phyloP scores from a whole-genome alignment of 73 alveolate genomes.

The Paramecium sonneborni region DNA sequence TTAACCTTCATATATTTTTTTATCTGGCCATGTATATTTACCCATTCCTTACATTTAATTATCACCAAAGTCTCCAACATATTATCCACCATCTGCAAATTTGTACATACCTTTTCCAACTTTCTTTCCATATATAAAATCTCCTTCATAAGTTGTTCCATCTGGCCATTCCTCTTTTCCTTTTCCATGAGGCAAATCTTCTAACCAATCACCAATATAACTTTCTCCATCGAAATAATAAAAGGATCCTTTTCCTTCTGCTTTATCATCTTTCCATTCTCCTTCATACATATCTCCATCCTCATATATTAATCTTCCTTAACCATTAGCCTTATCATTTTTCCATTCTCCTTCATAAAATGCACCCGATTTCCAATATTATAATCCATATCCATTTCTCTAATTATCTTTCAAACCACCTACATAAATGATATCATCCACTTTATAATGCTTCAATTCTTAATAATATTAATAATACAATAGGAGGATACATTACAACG shows the following conservation, averaged over 20 bases:
- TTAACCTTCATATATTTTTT: conserved; percentile 76
- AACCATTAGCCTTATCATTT: conserved; percentile 50
- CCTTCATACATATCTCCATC: conserved; percentile 73
- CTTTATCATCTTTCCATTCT: conserved; percentile 63
- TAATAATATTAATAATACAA: background rate
- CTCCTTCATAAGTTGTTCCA: conserved; percentile 58
- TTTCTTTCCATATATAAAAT: conserved; percentile 47
- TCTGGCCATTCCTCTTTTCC: conserved; percentile 60
- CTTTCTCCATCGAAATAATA: conserved; percentile 40
- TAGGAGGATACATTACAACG: background rate
- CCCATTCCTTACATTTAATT: conserved; percentile 82
- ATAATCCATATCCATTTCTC: conserved; percentile 57
- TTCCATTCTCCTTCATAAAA: conserved; percentile 55
- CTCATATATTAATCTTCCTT: conserved; percentile 36
- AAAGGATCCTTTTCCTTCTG: conserved; percentile 81
- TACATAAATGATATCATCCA: background rate
- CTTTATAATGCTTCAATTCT: background rate
- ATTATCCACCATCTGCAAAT: background rate
- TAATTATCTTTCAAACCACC: conserved; percentile 52
- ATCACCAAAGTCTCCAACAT: conserved; percentile 69
- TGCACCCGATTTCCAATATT: conserved; percentile 53
- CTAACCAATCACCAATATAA: conserved; percentile 67
- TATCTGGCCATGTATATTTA: conserved; percentile 72
- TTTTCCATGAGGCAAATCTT: conserved; percentile 63
- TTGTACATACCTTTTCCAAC: conserved; percentile 48